phyloP scores from a whole-genome alignment of 305 asterid genomes.

The Fraxinus greggii region DNA sequence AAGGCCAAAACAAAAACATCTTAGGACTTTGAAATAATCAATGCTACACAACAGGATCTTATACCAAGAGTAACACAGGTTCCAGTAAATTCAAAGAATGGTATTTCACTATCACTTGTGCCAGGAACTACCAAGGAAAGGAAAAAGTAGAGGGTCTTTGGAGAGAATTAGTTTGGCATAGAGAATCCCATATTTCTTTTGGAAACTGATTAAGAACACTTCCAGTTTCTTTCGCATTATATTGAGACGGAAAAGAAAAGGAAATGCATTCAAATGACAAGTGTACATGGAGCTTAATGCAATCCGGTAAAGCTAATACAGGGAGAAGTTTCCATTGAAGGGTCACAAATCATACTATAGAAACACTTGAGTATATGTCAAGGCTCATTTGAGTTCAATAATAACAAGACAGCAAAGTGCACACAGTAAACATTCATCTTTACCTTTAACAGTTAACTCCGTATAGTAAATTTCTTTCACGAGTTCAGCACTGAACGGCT shows the following conservation, averaged over 20 bases:
- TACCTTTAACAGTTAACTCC: slow-evolving; percentile 81
- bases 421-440: background rate
- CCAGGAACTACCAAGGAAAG: background rate
- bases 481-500: slow-evolving; percentile 71
- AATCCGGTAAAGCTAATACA: background rate
- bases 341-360: background rate
- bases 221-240: background rate
- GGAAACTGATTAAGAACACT: background rate
- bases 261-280: background rate
- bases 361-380: background rate
- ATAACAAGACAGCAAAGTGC: background rate
- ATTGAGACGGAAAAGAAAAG: background rate
- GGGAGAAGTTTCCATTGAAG: background rate
- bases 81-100: background rate
- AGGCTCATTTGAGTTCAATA: background rate
- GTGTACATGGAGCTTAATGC: background rate
- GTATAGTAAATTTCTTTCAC: slow-evolving; percentile 76
- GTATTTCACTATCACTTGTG: background rate
- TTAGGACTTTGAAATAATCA: background rate
- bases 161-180: background rate
- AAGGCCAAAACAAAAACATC: background rate
- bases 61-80: background rate
- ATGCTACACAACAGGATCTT: background rate
- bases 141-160: background rate
- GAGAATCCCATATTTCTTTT: background rate